Evolutionary conservation across 176 grass and related monocot genomes (phyloP).

Genomic region (Carex pumila): DNA sequence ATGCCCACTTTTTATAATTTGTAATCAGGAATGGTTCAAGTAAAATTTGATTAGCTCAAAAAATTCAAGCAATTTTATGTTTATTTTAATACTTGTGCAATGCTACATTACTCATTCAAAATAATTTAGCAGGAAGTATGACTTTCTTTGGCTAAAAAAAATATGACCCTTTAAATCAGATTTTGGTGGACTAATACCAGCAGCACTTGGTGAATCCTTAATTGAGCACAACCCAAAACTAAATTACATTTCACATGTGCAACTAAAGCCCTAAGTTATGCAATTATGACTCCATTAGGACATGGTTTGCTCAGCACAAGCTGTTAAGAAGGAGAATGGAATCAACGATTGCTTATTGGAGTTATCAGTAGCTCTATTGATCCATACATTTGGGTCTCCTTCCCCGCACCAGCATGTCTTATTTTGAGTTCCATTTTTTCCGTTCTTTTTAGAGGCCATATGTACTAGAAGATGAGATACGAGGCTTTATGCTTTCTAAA

Average conservation of each 20-base stretch:
- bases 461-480: slow-evolving; percentile 21
- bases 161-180: neutral
- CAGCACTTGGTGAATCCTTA: neutral
- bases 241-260: neutral
- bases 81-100: neutral
- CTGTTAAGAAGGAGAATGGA: slow-evolving; percentile 11
- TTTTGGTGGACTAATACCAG: neutral
- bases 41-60: slow-evolving; percentile 1
- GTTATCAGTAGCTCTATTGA: slow-evolving; percentile 39
- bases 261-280: neutral
- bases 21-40: slow-evolving; percentile 23
- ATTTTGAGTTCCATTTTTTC: slow-evolving; percentile 51
- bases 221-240: neutral
- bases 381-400: slow-evolving; percentile 65
- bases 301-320: neutral
- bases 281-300: neutral
- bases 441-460: slow-evolving; percentile 51
- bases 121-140: neutral
- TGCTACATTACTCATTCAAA: neutral
- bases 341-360: slow-evolving; percentile 56
- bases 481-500: too few species aligned
- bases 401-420: slow-evolving; percentile 63
- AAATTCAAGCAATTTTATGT: neutral
- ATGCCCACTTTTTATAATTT: slow-evolving; percentile 88
- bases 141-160: neutral